Evolutionary conservation across 495 filamentous ascomycete genomes (phyloP), one percentile per base, ranked within the genome.

Genomic region (Ramalina intermedia): DNA sequence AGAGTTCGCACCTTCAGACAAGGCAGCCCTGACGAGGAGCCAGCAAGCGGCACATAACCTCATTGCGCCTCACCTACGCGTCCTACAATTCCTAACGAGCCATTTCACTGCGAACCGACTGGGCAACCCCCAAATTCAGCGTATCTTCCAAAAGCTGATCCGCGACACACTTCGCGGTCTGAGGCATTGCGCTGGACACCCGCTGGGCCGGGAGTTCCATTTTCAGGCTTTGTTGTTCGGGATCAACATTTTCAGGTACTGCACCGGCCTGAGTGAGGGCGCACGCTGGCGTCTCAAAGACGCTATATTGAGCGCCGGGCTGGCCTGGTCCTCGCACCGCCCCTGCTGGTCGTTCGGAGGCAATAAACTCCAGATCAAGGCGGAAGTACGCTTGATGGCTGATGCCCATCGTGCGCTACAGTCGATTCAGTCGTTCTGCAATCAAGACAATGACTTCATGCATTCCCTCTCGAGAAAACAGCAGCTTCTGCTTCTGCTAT

Each of bases 261-360:
- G 78, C 56, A 81, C 76, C 2, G 74, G 75, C 17, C 67, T 85
- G 20, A 74, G 73, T 43, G 56, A 70, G 20, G 59, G 67, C 20
- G 71, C 77, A 23, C 76, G 78, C 47, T 87, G 82, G 78, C 76
- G 80, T 37, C 65, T 96, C 39, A 96, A 96, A 59, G 89, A 96
- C 58, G 76, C 81, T 48, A 81, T 94, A 43, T 62, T 99, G 13
- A 87, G 86, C 21, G 87, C 85, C 20, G 87, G 75, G 36, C 68
- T 99, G 7, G 78, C 74, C 46, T 96, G 93, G 93, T 99, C 96
- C 62, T 78, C 72, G 37, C 74, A 79, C 51, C 68, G 84, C 14
- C 85, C 93, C 26, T 65, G 75, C 53, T 99, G 91, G 91, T 93
- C 89, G 3, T 96, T 93, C 61, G 93, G 93, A 38, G 88, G 90